Conservation (phyloP, 768 basidiomycete genomes). For the Suillus brevipes region DNA sequence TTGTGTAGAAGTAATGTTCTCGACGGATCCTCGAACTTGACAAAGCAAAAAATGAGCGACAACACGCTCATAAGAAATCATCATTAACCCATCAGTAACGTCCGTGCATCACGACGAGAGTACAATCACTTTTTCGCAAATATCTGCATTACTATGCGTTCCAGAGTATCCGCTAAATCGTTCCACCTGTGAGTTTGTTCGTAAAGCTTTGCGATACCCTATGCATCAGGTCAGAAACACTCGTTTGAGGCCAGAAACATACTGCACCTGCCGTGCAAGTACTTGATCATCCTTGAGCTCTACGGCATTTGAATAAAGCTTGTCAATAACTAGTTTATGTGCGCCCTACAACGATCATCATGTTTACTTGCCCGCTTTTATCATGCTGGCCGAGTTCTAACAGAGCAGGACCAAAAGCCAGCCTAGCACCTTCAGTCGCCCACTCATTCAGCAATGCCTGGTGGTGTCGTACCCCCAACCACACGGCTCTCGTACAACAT, state of each 20-base stretch:
- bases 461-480: no score
- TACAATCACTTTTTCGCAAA: slow-evolving; percentile 56
- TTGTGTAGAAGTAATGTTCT: no score
- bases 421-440: no score
- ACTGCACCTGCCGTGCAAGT: slow-evolving; percentile 81
- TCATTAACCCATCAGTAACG: no score
- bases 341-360: slow-evolving; percentile 4
- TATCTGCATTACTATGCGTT: slow-evolving; percentile 56
- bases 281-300: slow-evolving; percentile 63
- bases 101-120: neutral
- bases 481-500: no score
- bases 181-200: slow-evolving; percentile 64
- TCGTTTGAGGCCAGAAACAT: slow-evolving; percentile 12
- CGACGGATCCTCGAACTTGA: no score
- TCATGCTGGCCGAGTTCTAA: slow-evolving; percentile 71
- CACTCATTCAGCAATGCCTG: no score
- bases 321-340: slow-evolving; percentile 20
- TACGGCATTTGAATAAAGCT: slow-evolving; percentile 83
- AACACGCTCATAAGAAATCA: no score
- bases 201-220: slow-evolving; percentile 77
- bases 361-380: slow-evolving; percentile 83
- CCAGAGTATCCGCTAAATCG: slow-evolving; percentile 52
- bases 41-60: no score
- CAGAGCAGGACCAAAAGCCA: slow-evolving; percentile 73
- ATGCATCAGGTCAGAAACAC: slow-evolving; percentile 15